These are phyloP conservation scores for Cladosporium velox DNA, from an alignment of 2,329 filamentous ascomycete species.

Conservation along the genomic window DNA sequence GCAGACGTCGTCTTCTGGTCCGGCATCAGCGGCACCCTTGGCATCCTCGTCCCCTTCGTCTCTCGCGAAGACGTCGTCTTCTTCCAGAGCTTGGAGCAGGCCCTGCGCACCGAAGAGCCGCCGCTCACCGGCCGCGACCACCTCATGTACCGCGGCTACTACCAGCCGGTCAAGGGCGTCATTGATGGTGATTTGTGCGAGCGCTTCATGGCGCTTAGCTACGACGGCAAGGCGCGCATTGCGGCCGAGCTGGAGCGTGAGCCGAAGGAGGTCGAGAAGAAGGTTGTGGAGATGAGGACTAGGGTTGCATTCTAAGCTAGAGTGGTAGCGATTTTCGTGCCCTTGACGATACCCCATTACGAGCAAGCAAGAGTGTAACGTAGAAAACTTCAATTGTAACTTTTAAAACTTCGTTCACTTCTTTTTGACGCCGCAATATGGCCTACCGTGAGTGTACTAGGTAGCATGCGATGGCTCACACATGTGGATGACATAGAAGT, in stretches of 20 bases:
- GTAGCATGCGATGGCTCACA: not conserved
- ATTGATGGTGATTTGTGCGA: constrained; percentile 98
- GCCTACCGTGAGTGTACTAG: no score
- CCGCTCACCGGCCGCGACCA: constrained; percentile 92
- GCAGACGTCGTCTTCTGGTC: constrained; percentile 91
- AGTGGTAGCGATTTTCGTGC: not conserved
- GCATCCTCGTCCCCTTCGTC: constrained; percentile 88
- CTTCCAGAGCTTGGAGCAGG: constrained; percentile 90
- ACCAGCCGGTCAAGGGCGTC: constrained; percentile 91
- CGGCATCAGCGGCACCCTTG: constrained; percentile 90
- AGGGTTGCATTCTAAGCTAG: constrained; percentile 39
- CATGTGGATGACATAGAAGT: not conserved
- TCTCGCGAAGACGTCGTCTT: constrained; percentile 94
- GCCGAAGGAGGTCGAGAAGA: constrained; percentile 90
- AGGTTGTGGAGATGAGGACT: constrained; percentile 60
- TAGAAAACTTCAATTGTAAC: not conserved
- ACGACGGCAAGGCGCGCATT: constrained; percentile 93
- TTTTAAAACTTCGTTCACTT: not conserved
- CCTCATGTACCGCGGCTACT: constrained; percentile 92
- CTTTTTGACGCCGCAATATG: not conserved
- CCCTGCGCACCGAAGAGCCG: constrained; percentile 81
- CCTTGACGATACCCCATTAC: constrained; percentile 16
- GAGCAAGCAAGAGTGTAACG: constrained; percentile 5
- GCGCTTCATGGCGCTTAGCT: constrained; percentile 77
- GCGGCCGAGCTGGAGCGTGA: constrained; percentile 89